phyloP scores from a whole-genome alignment of 2,329 filamentous ascomycete species.

The Aspergillus udagawae region DNA sequence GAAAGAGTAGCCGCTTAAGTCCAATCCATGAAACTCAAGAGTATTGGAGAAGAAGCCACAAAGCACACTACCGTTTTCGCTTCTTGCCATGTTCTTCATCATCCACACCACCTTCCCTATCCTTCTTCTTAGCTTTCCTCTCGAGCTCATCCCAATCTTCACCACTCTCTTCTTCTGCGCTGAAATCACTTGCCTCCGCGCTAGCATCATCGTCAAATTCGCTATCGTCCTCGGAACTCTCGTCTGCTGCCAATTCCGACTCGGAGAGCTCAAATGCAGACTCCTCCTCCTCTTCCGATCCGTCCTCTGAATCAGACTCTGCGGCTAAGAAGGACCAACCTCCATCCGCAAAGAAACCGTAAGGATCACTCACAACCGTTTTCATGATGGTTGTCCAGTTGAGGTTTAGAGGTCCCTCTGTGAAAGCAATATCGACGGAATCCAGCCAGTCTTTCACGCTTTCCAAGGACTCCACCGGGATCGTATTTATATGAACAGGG shows the following conservation, averaged over 20 bases:
- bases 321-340: constrained; percentile 90
- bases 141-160: constrained; percentile 96
- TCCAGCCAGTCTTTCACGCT: constrained; percentile 98
- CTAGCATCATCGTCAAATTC: constrained; percentile 92
- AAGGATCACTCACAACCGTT: constrained; percentile 88
- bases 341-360: constrained; percentile 91
- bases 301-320: constrained; percentile 81
- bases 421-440: constrained; percentile 89
- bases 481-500: constrained; percentile 94
- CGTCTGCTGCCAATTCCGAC: constrained; percentile 71
- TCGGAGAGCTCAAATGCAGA: constrained; percentile 89
- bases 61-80: constrained; percentile 59
- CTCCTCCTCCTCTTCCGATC: constrained; percentile 76
- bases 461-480: constrained; percentile 90
- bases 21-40: not conserved
- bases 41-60: not conserved
- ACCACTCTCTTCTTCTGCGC: constrained; percentile 65
- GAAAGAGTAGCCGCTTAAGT: not conserved
- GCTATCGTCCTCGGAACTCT: constrained; percentile 80
- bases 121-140: constrained; percentile 70
- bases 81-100: constrained; percentile 64
- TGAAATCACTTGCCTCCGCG: constrained; percentile 65
- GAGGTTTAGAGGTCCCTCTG: constrained; percentile 90
- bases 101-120: constrained; percentile 51
- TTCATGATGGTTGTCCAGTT: constrained; percentile 99